Percentiles rank a stretch among this genome's conserved stretches.
These are phyloP conservation scores for Fusarium nelsonii DNA, from an alignment of 2,329 filamentous ascomycete species.

Conservation along the genomic window DNA sequence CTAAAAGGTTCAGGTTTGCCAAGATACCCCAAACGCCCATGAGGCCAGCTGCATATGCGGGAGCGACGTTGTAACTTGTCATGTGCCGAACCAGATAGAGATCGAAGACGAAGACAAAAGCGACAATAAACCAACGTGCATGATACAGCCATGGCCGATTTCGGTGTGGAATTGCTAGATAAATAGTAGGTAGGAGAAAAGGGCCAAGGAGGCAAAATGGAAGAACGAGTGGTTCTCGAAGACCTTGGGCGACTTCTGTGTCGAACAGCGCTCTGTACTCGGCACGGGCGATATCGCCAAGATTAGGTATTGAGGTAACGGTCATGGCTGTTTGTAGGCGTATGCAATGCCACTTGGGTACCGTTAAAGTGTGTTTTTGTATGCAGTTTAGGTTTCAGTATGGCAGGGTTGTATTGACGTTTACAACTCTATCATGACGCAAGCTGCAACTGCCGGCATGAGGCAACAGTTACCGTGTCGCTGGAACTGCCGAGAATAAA, in stretches of 20 bases:
- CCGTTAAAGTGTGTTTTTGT: conserved; percentile 7
- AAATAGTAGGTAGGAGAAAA: conserved; percentile 64
- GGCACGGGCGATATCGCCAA: conserved; percentile 47
- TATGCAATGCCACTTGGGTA: background rate
- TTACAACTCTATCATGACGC: conserved; percentile 32
- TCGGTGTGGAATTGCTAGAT: conserved; percentile 68
- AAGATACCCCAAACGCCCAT: conserved; percentile 64
- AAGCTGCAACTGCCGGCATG: conserved; percentile 1
- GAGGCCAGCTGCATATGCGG: conserved; percentile 65
- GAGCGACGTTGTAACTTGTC: conserved; percentile 65
- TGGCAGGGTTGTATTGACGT: conserved; percentile 20
- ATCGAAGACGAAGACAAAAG: conserved; percentile 59
- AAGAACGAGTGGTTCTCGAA: conserved; percentile 62
- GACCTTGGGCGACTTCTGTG: conserved; percentile 54
- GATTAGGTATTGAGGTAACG: conserved; percentile 22
- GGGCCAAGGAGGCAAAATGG: conserved; percentile 64
- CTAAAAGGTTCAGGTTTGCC: conserved; percentile 61
- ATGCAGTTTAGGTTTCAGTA: background rate
- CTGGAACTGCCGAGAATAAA: background rate
- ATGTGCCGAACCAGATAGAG: conserved; percentile 56
- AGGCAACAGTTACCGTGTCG: background rate
- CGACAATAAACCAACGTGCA: conserved; percentile 63
- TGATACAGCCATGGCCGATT: conserved; percentile 63
- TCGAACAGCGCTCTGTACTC: conserved; percentile 56
- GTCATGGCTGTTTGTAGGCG: conserved; percentile 17